Base-by-base conservation (phyloP, 371 early-diverging fungal genomes). In the Gilbertella persicaria region DNA sequence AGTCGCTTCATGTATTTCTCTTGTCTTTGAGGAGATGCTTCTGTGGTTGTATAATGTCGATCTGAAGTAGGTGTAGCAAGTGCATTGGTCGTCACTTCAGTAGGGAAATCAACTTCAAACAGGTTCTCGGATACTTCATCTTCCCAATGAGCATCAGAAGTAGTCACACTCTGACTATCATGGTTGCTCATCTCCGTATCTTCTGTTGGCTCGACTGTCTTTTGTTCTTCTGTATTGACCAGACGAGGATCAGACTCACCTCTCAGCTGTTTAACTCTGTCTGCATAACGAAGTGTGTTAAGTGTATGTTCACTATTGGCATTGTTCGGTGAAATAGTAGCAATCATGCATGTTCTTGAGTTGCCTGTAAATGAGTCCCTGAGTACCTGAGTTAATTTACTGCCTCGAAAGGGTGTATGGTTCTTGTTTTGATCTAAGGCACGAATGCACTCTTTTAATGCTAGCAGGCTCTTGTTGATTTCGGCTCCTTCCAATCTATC, bases 211-310 rank as follows among this genome's bases (percentile, higher is more conserved):
- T 36, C 38, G 5, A 9, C 16, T 19, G 17, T 37, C n/a, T 23
- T 21, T 33, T 56, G 41, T 13, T 14, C 24, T 37, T 24, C 29
- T 16, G 20, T 60, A 12, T 53, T 30, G 9, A 41, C 17, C 20
- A 71, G 44, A 12, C 68, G 62, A 43, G 68, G 64, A 44, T 69
- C 74, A 20, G 71, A 64, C 42, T 78, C 78, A 9, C 78, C 74
- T 50, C 63, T 65, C 1, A 78, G 30, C 21, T 78, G 70, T 23
- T 78, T 78, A 3, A 78, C 60, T 50, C 60, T 75, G 64, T 96
- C 94, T 9, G 99, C 98, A 71, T 98, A 99, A 35, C 98, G 84
- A 20, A 99, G 78, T 4, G 99, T 99, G 67, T 99, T 99, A 19
- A 99, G 71, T 0, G 98, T 92, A 65, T 99, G 97, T 60, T 98